These are phyloP conservation scores for Aspergillus homomorphus DNA, from an alignment of 495 filamentous ascomycete species.

Conservation along the genomic window DNA sequence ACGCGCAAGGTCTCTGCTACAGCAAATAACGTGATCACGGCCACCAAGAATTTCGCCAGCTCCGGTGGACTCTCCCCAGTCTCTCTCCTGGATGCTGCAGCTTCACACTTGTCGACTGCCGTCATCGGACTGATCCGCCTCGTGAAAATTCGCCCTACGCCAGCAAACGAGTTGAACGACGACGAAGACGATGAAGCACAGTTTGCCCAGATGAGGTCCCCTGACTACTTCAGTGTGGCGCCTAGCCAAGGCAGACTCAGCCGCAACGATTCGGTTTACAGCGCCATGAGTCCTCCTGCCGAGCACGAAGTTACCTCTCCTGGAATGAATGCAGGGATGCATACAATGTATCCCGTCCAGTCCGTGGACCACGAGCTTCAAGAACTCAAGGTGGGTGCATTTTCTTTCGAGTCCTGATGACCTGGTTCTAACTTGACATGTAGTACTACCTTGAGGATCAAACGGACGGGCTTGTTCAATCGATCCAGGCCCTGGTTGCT, in stretches of 20 bases:
- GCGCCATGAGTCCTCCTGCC: constrained; percentile 48
- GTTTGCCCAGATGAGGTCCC: constrained; percentile 42
- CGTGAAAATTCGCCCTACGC: constrained; percentile 79
- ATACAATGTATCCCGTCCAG: constrained; percentile 34
- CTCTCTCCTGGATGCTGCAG: constrained; percentile 90
- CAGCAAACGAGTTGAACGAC: constrained; percentile 69
- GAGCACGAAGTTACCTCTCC: constrained; percentile 34
- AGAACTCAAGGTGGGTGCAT: constrained; percentile 61
- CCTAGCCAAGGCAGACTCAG: constrained; percentile 46
- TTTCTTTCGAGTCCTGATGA: background rate
- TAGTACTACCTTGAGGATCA: constrained; percentile 83
- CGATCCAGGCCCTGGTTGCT: constrained; percentile 76
- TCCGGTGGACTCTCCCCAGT: constrained; percentile 86
- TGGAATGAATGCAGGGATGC: constrained; percentile 25
- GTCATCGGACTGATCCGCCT: constrained; percentile 79
- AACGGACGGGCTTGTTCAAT: constrained; percentile 74
- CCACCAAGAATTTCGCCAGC: constrained; percentile 81
- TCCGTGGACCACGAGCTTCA: constrained; percentile 58
- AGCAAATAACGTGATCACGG: constrained; percentile 93
- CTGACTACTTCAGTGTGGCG: constrained; percentile 47
- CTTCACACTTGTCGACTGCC: constrained; percentile 82
- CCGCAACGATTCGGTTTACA: constrained; percentile 52
- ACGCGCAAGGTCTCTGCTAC: constrained; percentile 81
- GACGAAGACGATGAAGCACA: constrained; percentile 58
- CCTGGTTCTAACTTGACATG: constrained; percentile 4